Percentiles rank a stretch among this genome's conserved stretches.
Evolutionary conservation across 371 early-diverging fungal genomes (phyloP).

Genomic region (Mortierella sp.): DNA sequence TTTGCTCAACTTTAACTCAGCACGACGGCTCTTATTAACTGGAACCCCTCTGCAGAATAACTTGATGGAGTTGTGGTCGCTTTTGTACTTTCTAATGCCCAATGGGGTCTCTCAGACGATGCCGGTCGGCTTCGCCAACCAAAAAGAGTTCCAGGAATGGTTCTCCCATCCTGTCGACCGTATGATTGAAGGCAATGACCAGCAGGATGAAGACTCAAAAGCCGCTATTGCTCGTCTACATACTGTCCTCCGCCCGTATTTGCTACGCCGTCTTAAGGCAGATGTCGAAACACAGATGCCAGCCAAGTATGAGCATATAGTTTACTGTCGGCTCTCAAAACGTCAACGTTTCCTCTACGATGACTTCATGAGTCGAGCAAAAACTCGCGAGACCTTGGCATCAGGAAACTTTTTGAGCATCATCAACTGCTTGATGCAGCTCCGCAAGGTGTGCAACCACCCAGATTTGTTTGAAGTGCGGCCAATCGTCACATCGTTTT

Average conservation of each 20-base stretch:
- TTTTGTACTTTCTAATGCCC: conserved; percentile 96
- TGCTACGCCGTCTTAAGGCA: conserved; percentile 86
- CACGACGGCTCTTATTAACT: conserved; percentile 86
- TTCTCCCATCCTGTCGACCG: conserved; percentile 88
- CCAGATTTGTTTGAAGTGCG: conserved; percentile 96
- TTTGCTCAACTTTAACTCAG: conserved; percentile 85
- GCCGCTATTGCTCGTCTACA: conserved; percentile 78
- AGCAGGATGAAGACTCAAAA: conserved; percentile 69
- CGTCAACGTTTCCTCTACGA: conserved; percentile 90
- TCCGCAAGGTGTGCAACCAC: conserved; percentile 98
- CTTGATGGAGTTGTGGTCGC: conserved; percentile 93
- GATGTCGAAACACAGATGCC: conserved; percentile 93
- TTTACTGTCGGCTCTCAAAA: conserved; percentile 82
- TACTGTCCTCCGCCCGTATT: conserved; percentile 87
- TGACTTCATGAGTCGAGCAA: conserved; percentile 88
- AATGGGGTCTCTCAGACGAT: conserved; percentile 68
- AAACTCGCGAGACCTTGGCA: conserved; percentile 81
- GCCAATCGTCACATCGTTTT: conserved; percentile 85
- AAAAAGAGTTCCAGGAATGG: conserved; percentile 91
- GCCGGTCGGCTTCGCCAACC: conserved; percentile 84
- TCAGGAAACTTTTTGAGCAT: conserved; percentile 85
- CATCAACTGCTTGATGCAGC: conserved; percentile 95
- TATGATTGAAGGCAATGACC: conserved; percentile 75
- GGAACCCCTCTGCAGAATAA: conserved; percentile 98
- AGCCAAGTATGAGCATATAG: conserved; percentile 84